Evolutionary conservation across 148 eudicot genomes (phyloP).

Genomic region (Vaccinium corymbosum): DNA sequence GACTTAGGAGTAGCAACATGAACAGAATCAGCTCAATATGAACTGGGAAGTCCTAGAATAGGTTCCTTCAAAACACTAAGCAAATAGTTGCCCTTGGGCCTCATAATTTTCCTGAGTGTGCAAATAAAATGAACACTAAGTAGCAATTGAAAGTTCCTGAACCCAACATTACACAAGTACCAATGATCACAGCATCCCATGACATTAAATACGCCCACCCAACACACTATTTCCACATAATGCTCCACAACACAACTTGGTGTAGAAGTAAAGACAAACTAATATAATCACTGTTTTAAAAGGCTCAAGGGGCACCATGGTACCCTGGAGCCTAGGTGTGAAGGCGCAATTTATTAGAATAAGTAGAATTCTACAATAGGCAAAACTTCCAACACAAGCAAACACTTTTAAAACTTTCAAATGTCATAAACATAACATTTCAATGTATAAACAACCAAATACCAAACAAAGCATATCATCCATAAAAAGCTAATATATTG

Average conservation of each 20-base stretch:
- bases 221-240: background rate
- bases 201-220: background rate
- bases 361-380: too few relatives aligned
- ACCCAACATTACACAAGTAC: background rate
- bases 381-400: too few relatives aligned
- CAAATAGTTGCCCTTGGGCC: background rate
- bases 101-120: background rate
- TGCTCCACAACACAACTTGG: background rate
- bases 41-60: background rate
- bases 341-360: too few relatives aligned
- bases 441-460: too few relatives aligned
- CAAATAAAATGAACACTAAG: background rate
- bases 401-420: too few relatives aligned
- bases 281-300: background rate
- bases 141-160: background rate
- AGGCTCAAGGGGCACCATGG: too few relatives aligned
- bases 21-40: background rate
- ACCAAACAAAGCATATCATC: too few relatives aligned
- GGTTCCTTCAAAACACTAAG: background rate
- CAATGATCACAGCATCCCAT: background rate
- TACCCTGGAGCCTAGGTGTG: too few relatives aligned
- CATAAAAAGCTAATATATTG: too few relatives aligned
- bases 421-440: too few relatives aligned
- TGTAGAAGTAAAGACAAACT: background rate
- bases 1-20: background rate